A percentile compares a stretch with the other conserved stretches of the same genome.
Evolutionary conservation across 1,139 yeast genomes (phyloP).

Genomic region (Yamadazyma diddensiae): DNA sequence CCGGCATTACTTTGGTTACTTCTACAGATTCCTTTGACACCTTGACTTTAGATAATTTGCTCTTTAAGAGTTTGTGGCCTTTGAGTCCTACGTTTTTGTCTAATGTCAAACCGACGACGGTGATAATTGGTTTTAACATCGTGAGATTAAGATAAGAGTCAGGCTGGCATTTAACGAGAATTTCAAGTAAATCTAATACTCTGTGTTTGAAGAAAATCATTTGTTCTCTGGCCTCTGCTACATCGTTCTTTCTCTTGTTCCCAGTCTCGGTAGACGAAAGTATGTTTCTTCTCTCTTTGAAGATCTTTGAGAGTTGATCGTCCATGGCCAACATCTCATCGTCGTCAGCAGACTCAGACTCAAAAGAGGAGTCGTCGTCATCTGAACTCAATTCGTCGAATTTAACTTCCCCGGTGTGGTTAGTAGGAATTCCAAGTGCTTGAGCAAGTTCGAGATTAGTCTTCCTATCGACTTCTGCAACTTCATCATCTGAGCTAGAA

Average conservation of each 20-base stretch:
- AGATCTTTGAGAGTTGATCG: constrained; percentile 76
- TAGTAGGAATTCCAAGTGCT: constrained; percentile 69
- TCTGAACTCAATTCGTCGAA: constrained; percentile 40
- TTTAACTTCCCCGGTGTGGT: constrained; percentile 42
- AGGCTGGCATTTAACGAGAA: constrained; percentile 50
- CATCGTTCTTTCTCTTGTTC: constrained; percentile 67
- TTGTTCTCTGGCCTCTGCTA: constrained; percentile 71
- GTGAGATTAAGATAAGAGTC: constrained; percentile 39
- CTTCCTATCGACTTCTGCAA: constrained; percentile 56
- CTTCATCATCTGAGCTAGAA: constrained; percentile 23
- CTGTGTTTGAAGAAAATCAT: constrained; percentile 79
- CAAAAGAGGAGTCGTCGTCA: constrained; percentile 43
- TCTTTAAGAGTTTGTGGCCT: constrained; percentile 68
- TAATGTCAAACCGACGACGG: constrained; percentile 60
- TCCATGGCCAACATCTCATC: constrained; percentile 97
- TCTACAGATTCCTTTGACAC: constrained; percentile 16
- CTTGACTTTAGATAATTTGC: constrained; percentile 57
- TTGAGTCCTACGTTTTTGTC: constrained; percentile 71
- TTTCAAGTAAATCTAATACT: constrained; percentile 71
- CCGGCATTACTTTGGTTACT: constrained; percentile 18
- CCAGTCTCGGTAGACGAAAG: constrained; percentile 51
- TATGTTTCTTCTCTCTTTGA: constrained; percentile 74
- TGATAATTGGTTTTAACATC: constrained; percentile 58
- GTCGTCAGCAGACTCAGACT: constrained; percentile 88
- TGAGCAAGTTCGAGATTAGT: constrained; percentile 73